A percentile compares a stretch with the other conserved stretches of the same genome.
These are phyloP conservation scores for Mangifera indica DNA, from an alignment of 345 rosid species.

Conservation along the genomic window DNA sequence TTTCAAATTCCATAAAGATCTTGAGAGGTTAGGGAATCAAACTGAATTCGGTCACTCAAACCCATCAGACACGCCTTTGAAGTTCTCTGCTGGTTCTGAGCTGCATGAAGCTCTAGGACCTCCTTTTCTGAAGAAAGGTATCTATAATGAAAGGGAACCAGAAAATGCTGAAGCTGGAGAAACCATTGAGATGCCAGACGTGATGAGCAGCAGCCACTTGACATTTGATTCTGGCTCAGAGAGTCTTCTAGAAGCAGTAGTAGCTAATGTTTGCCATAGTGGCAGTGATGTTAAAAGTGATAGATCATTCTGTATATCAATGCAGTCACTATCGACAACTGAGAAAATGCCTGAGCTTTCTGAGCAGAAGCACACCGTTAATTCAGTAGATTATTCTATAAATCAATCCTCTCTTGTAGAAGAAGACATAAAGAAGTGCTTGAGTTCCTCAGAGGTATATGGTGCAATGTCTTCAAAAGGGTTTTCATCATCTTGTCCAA, in stretches of 20 bases:
- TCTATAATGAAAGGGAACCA: conserved; percentile 36
- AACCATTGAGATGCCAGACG: conserved; percentile 43
- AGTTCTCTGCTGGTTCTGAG: conserved; percentile 68
- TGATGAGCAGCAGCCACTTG: conserved; percentile 54
- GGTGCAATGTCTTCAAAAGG: conserved; percentile 64
- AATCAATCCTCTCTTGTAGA: conserved; percentile 43
- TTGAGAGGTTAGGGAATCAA: conserved; percentile 35
- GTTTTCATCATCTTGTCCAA: conserved; percentile 68
- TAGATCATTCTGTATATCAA: conserved; percentile 46
- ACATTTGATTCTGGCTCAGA: conserved; percentile 56
- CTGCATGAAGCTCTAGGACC: conserved; percentile 87
- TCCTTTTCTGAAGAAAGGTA: conserved; percentile 43
- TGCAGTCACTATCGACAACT: conserved; percentile 48
- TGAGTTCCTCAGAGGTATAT: conserved; percentile 54
- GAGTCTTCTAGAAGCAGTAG: conserved; percentile 90
- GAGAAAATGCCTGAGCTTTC: conserved; percentile 51
- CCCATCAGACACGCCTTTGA: conserved; percentile 36
- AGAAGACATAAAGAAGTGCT: conserved; percentile 40
- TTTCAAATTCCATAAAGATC: conserved; percentile 32
- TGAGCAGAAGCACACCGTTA: conserved; percentile 37
- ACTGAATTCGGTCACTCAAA: conserved; percentile 36
- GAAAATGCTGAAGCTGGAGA: conserved; percentile 49
- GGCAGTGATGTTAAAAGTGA: conserved; percentile 51
- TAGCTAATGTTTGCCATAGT: conserved; percentile 62
- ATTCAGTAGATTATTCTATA: conserved; percentile 48